Evolutionary conservation across 2,329 filamentous ascomycete species (phyloP).

Genomic region (Pseudogymnoascus sp.): DNA sequence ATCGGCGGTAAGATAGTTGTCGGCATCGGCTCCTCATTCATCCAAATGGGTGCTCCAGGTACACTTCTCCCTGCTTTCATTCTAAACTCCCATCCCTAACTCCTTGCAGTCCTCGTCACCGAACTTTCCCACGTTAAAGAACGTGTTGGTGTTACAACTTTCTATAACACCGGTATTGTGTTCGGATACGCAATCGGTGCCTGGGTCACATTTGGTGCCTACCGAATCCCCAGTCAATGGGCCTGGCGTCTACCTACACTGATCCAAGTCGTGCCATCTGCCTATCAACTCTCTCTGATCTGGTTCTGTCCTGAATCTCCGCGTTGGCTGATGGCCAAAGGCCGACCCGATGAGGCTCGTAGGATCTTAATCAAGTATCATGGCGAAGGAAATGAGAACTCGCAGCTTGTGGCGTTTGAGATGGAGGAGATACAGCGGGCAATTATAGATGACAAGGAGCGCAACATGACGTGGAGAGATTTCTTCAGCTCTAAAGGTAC

Average conservation of each 20-base stretch:
- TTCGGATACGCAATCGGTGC: slow-evolving; percentile 34
- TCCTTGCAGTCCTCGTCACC: slow-evolving; percentile 31
- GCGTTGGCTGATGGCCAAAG: slow-evolving; percentile 47
- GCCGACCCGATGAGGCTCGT: slow-evolving; percentile 48
- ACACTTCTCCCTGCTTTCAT: neutral
- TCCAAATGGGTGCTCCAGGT: slow-evolving; percentile 35
- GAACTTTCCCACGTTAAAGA: slow-evolving; percentile 37
- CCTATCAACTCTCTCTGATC: slow-evolving; percentile 27
- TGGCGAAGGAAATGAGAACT: slow-evolving; percentile 37
- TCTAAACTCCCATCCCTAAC: neutral
- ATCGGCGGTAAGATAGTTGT: slow-evolving; percentile 35
- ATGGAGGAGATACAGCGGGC: slow-evolving; percentile 41
- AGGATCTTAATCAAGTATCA: slow-evolving; percentile 50
- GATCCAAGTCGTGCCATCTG: slow-evolving; percentile 41
- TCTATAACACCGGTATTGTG: slow-evolving; percentile 37
- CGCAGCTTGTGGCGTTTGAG: slow-evolving; percentile 38
- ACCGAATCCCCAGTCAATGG: slow-evolving; percentile 32
- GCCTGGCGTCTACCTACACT: slow-evolving; percentile 47
- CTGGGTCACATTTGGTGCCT: slow-evolving; percentile 33
- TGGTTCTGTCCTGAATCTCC: slow-evolving; percentile 48
- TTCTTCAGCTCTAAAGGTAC: slow-evolving; percentile 9
- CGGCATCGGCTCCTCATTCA: slow-evolving; percentile 32
- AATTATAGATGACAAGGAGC: slow-evolving; percentile 10
- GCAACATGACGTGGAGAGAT: slow-evolving; percentile 11
- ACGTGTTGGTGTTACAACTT: slow-evolving; percentile 33